Conservation (phyloP, 2,329 filamentous ascomycete species). For the Exophiala alcalophila region DNA sequence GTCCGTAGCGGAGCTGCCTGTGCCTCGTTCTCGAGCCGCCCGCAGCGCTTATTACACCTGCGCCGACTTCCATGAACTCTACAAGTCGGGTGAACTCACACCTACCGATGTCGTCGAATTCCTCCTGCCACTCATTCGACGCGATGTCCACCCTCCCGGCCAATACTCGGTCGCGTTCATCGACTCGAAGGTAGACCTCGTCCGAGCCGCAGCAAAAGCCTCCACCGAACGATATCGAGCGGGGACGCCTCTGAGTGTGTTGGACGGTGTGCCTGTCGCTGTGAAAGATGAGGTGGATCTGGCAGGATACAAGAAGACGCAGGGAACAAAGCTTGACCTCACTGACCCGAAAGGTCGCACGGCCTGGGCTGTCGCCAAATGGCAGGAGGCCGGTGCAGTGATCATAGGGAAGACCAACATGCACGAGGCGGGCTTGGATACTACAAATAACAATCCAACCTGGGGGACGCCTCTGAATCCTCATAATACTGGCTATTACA, state of each 20-base stretch:
- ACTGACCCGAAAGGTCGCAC: slow-evolving; percentile 50
- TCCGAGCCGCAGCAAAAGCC: slow-evolving; percentile 65
- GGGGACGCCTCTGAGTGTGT: slow-evolving; percentile 62
- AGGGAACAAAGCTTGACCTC: slow-evolving; percentile 62
- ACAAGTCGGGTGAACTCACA: slow-evolving; percentile 66
- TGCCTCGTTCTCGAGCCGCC: slow-evolving; percentile 38
- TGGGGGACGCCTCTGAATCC: slow-evolving; percentile 76
- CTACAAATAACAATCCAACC: slow-evolving; percentile 75
- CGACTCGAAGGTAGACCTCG: slow-evolving; percentile 61
- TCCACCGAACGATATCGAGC: slow-evolving; percentile 70
- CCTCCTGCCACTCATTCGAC: slow-evolving; percentile 67
- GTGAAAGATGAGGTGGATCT: slow-evolving; percentile 79
- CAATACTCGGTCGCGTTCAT: slow-evolving; percentile 71
- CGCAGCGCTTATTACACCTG: slow-evolving; percentile 62
- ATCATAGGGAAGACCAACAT: slow-evolving; percentile 74
- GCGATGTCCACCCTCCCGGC: slow-evolving; percentile 53
- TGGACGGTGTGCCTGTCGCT: slow-evolving; percentile 80
- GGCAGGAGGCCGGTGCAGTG: slow-evolving; percentile 71
- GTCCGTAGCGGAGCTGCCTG: slow-evolving; percentile 28
- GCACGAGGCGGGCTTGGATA: slow-evolving; percentile 78
- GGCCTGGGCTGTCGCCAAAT: slow-evolving; percentile 67
- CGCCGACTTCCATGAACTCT: slow-evolving; percentile 73
- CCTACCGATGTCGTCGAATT: slow-evolving; percentile 69
- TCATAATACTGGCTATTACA: slow-evolving; percentile 72
- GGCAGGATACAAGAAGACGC: slow-evolving; percentile 65